Evolutionary conservation across 1,284 basidiomycete genomes (phyloP), one percentile per base, ranked within the genome.

Genomic region (Athelia psychrophila): DNA sequence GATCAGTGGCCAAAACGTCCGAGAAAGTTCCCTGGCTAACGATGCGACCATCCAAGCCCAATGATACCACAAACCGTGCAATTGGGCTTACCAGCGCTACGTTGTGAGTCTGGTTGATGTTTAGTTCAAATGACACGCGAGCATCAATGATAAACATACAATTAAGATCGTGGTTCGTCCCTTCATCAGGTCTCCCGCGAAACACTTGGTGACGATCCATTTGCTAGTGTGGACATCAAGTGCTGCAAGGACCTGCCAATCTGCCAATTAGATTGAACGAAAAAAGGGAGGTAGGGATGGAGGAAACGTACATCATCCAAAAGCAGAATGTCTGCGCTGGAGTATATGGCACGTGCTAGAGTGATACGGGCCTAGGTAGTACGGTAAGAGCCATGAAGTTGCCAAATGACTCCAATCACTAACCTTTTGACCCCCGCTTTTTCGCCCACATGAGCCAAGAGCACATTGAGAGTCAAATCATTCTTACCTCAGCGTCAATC

Each of bases 351-450:
- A 42, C 88, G 76, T 2, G 88, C 88, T 1, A 91, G 72, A 0
- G 86, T 88, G 30, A 91, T 73, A 18, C 87, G 74, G 9, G 88
- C 88, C 38, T 42, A 16, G n/a, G 38, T 42, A 13, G 13, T 6
- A 30, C 5, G 8, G 6, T 30, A 30, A n/a, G n/a, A 42, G 5
- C n/a, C 6, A 42, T 5, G 20, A 18, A 42, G 38, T 42, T 9
- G 6, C n/a, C 8, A 42, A 8, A 42, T 6, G 6, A n/a, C 20
- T 9, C 20, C 5, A 42, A 42, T 6, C n/a, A 42, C n/a, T n/a
- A n/a, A n/a, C 38, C 67, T 89, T 91, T 64, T 91, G 88, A 18
- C 88, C 88, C 24, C 87, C 88, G 61, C 81, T 84, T 19, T 30
- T 13, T 6, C 5, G 27, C 27, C 13, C 13, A 5, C 27, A 30